phyloP scores from a whole-genome alignment of 352 stramenopile species.

The Phytophthora citrophthora region DNA sequence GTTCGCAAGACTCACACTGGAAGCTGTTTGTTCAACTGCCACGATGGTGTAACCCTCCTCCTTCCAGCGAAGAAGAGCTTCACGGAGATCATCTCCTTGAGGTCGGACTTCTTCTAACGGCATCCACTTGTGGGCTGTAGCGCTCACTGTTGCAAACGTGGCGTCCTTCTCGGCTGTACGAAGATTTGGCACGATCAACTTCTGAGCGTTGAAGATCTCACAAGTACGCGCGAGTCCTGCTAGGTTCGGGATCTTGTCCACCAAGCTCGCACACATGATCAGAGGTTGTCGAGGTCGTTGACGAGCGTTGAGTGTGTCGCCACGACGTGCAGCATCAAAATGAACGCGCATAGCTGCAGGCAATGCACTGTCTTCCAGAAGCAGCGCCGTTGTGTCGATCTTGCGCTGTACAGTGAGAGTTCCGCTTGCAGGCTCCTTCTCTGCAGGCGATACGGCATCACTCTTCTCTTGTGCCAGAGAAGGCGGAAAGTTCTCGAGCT shows the following conservation, averaged over 20 bases:
- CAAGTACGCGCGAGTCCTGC: slow-evolving; percentile 93
- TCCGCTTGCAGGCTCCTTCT: neutral
- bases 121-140: slow-evolving; percentile 96
- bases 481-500: slow-evolving; percentile 61
- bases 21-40: slow-evolving; percentile 94
- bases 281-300: slow-evolving; percentile 62
- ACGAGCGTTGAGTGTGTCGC: slow-evolving; percentile 50
- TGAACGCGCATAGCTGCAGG: slow-evolving; percentile 52
- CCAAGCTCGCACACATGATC: slow-evolving; percentile 86
- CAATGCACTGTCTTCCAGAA: slow-evolving; percentile 69
- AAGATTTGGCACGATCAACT: slow-evolving; percentile 90
- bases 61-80: slow-evolving; percentile 71
- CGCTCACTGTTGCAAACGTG: slow-evolving; percentile 91
- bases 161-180: slow-evolving; percentile 82
- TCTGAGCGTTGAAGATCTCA: slow-evolving; percentile 95
- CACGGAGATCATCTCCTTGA: slow-evolving; percentile 41
- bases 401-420: slow-evolving; percentile 73
- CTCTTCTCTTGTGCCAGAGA: neutral
- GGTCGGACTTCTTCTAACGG: slow-evolving; percentile 90
- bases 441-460: neutral
- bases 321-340: slow-evolving; percentile 27
- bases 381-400: slow-evolving; percentile 69
- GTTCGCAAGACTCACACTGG: slow-evolving; percentile 84
- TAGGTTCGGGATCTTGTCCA: slow-evolving; percentile 96
- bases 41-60: slow-evolving; percentile 92